Base-by-base conservation (phyloP, 225 moss, liverwort and hornwort genomes). In the Pseudoscleropodium purum region DNA sequence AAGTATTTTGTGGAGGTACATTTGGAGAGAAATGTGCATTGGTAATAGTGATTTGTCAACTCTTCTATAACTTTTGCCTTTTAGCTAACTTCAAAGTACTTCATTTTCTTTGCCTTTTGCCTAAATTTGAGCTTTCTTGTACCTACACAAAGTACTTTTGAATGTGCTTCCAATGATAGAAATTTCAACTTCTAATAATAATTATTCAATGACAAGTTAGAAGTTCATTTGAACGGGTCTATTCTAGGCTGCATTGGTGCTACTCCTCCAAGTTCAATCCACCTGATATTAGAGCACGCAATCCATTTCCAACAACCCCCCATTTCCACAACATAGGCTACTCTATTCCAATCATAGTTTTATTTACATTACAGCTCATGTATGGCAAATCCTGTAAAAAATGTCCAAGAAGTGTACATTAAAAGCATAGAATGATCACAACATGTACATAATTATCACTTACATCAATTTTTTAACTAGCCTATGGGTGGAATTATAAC, bases 181-280 rank as follows among this genome's bases (percentile, higher is more conserved):
- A 45, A 6, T 13, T 4, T 14, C 30, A 47, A 30, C 0, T 18
- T 74, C 45, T 5, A 47, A 10, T 45, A 30, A 6, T 45, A 30
- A 3, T 30, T 6, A 30, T 19, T 0, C 0, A 10, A 0, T 25
- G 1, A 6, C 6, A 74, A 45, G 26, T 17, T 29, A 45, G 18
- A 68, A 74, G 74, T 18, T 47, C 18, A 45, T 30, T 29, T 74
- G 18, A 3, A 45, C 10, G 18, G 30, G 21, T 18, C 6, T 72
- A 14, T 72, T 72, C 15, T 1, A 2, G 8, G 24, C 14, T 72
- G 0, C 8, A 14, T 56, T 26, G 41, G 26, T 8, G 14, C 1
- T 41, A 13, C 19, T 69, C 36, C 9, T 67, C 36, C 21, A 37
- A 69, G 24, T 39, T 39, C 39, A 25, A n/a, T 24, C 17, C 47